These are phyloP conservation scores for Pythium plurisporium DNA, from an alignment of 352 stramenopile genomes.

Conservation along the genomic window DNA sequence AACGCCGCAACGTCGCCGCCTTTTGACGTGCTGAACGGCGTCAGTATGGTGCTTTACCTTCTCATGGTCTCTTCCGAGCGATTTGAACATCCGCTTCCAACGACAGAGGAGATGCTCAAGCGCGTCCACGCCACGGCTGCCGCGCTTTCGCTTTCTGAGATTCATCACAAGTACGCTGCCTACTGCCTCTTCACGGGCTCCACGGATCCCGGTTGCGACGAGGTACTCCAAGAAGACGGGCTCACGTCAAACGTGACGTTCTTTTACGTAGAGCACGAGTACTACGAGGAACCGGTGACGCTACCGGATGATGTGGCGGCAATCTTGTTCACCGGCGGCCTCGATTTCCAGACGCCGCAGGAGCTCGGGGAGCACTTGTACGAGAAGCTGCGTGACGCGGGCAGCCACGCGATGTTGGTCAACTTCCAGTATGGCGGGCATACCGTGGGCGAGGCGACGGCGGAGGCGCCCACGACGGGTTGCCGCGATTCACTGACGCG, in stretches of 20 bases:
- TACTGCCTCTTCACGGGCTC: conserved; percentile 22
- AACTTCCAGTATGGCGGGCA: conserved; percentile 24
- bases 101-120: not conserved
- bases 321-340: conserved; percentile 19
- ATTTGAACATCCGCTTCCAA: conserved; percentile 8
- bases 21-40: not conserved
- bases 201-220: conserved; percentile 7
- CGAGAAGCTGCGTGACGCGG: conserved; percentile 12
- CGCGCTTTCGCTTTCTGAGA: too few species aligned
- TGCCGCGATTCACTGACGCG: conserved; percentile 20
- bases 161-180: too few species aligned
- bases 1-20: conserved; percentile 15
- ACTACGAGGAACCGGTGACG: conserved; percentile 1
- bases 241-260: conserved; percentile 1
- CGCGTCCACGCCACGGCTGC: conserved; percentile 8
- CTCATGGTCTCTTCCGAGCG: conserved; percentile 21
- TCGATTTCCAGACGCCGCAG: conserved; percentile 27
- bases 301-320: conserved; percentile 17
- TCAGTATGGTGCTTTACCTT: conserved; percentile 11
- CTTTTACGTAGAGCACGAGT: conserved; percentile 20
- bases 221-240: not conserved
- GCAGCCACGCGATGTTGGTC: conserved; percentile 21
- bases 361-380: conserved; percentile 23
- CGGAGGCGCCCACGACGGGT: not conserved
- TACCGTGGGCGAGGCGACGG: conserved; percentile 12